Evolutionary conservation across 2,329 filamentous ascomycete genomes (phyloP).

Genomic region (Thelonectria olida): DNA sequence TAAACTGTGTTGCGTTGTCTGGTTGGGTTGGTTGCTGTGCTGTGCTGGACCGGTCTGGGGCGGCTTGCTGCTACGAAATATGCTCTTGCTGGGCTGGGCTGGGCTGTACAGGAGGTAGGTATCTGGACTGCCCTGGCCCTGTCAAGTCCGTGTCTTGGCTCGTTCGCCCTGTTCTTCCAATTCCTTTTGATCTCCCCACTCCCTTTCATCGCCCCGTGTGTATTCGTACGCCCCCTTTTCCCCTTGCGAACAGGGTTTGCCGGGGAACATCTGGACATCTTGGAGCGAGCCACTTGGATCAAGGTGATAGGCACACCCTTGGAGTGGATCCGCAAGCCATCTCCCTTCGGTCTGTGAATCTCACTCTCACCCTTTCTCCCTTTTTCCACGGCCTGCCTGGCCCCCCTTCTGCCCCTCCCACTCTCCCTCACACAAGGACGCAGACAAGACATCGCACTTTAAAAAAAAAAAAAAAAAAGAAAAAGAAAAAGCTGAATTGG

Average conservation of each 20-base stretch:
- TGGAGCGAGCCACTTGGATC: conserved; percentile 18
- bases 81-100: conserved; percentile 17
- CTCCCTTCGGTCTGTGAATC: conserved; percentile 22
- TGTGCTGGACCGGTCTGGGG: conserved; percentile 2
- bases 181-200: conserved; percentile 9
- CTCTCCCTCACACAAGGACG: conserved; percentile 15
- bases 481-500: background rate
- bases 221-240: conserved; percentile 18
- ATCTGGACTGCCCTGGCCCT: conserved; percentile 31
- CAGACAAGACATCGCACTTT: conserved; percentile 4
- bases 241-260: conserved; percentile 35
- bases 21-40: conserved; percentile 7
- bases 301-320: conserved; percentile 11
- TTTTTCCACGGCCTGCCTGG: conserved; percentile 23
- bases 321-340: background rate
- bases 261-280: conserved; percentile 30
- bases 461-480: conserved; percentile 8
- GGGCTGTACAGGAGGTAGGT: conserved; percentile 19
- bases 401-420: conserved; percentile 20
- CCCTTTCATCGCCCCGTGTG: background rate
- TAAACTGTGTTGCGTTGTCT: conserved; percentile 9
- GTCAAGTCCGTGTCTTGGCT: conserved; percentile 33
- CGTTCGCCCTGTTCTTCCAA: conserved; percentile 33
- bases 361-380: conserved; percentile 24
- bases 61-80: background rate